A percentile compares a stretch with the other conserved stretches of the same genome.
Conservation (phyloP, 192 early-diverging fungal genomes). For the Cladochytrium replicatum region DNA sequence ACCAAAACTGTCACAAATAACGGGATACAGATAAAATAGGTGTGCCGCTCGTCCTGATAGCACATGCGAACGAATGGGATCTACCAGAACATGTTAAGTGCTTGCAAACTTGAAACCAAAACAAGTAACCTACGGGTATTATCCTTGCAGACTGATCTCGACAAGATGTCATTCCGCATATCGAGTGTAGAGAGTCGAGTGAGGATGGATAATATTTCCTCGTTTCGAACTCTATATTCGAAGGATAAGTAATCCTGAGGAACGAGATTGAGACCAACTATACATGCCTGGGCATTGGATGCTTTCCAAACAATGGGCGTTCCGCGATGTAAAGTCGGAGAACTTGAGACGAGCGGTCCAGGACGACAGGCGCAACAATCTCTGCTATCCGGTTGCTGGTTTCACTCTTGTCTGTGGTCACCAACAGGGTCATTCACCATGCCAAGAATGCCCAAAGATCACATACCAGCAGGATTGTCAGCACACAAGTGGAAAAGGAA, state of each 20-base stretch:
- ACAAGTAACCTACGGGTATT: constrained; percentile 26
- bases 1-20: constrained; percentile 41
- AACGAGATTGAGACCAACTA: constrained; percentile 7
- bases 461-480: constrained; percentile 26
- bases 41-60: constrained; percentile 51
- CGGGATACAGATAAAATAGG: constrained; percentile 58
- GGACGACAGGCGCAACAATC: constrained; percentile 47
- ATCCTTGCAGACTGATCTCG: constrained; percentile 19
- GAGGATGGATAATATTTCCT: constrained; percentile 47
- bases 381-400: constrained; percentile 46
- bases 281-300: constrained; percentile 56
- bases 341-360: constrained; percentile 50
- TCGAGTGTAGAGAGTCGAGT: constrained; percentile 36
- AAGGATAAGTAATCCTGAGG: background rate
- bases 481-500: constrained; percentile 60
- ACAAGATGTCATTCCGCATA: constrained; percentile 34
- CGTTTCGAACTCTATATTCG: constrained; percentile 40
- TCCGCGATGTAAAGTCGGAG: constrained; percentile 53
- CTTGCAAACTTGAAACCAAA: background rate
- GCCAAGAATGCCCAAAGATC: background rate
- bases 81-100: constrained; percentile 9
- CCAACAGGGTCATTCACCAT: constrained; percentile 8
- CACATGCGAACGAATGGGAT: constrained; percentile 37
- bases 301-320: constrained; percentile 52
- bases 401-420: constrained; percentile 4